Base-by-base conservation (phyloP, 768 basidiomycete genomes). In the Melanogaster broomeanus region DNA sequence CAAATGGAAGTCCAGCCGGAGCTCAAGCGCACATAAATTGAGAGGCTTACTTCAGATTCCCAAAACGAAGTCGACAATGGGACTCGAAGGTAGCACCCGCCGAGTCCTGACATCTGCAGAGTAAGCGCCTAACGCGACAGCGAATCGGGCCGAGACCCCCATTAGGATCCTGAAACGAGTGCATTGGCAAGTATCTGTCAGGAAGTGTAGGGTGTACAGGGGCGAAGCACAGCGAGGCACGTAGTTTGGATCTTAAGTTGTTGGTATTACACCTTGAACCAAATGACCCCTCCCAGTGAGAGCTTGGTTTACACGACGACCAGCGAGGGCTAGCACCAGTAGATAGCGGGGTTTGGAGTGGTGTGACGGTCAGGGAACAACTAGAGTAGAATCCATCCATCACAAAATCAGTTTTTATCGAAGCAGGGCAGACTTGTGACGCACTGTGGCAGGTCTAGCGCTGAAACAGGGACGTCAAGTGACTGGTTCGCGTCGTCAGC, bases 381-480 rank as follows among this genome's bases (percentile, higher is more conserved):
- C n/a, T 59, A n/a, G 56, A 54, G n/a, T 52, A 48, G 31, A 61
- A 67, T 34, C 64, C 59, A 66, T 21, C 47, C 24, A 4, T 28
- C 38, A 13, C 21, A 18, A 52, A 33, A 25, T 51, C 46, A 45
- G 39, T 28, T 19, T n/a, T 19, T 13, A 11, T 24, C 41, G 37
- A 34, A 28, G 9, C 30, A 13, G 19, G 25, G 13, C 5, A 28
- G 10, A 22, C 15, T 10, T 21, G 9, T 1, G 30, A 28, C 55
- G 53, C 16, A 61, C 61, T 66, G 31, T 60, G n/a, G 24, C 0
- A 55, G 66, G 25, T 66, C 65, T 7, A 59, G 65, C 1, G 51
- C 28, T 10, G 65, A 66, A 18, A 33, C n/a, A 10, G 65, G 67
- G 28, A 66, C 19, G 10, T 66, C 60, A 27, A 66, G 68, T 30